Evolutionary conservation across 176 grass and related monocot genomes (phyloP).

Genomic region (Miscanthus lutarioriparius): DNA sequence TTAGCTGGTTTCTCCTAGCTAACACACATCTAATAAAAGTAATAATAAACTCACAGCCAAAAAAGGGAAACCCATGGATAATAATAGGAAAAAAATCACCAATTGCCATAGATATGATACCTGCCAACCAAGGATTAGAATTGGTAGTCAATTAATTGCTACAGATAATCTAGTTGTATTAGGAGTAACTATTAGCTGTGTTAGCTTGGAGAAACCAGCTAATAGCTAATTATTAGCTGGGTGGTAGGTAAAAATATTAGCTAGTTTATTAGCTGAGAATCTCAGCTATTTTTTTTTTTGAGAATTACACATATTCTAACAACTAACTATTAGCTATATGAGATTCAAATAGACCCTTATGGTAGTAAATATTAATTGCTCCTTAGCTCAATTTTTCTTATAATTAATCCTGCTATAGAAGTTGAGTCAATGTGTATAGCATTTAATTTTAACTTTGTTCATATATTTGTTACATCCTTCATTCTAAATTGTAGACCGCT

Average conservation of each 20-base stretch:
- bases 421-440: background rate
- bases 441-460: background rate
- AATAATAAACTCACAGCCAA: too few relatives aligned
- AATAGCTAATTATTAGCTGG: background rate
- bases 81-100: too few relatives aligned
- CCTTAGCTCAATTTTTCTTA: background rate
- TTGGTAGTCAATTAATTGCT: slow-evolving; percentile 20
- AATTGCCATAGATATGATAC: too few relatives aligned
- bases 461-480: background rate
- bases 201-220: background rate
- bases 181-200: too few relatives aligned
- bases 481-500: too few relatives aligned
- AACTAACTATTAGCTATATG: background rate
- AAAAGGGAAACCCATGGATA: too few relatives aligned
- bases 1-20: too few relatives aligned
- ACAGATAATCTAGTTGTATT: background rate
- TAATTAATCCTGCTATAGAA: too few relatives aligned
- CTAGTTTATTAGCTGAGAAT: background rate
- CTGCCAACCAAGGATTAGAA: background rate
- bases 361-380: background rate
- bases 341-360: background rate
- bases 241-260: too few relatives aligned
- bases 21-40: too few relatives aligned
- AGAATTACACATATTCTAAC: too few relatives aligned
- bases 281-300: background rate